phyloP scores from a whole-genome alignment of 805 yeast species.

The Candida germanica region DNA sequence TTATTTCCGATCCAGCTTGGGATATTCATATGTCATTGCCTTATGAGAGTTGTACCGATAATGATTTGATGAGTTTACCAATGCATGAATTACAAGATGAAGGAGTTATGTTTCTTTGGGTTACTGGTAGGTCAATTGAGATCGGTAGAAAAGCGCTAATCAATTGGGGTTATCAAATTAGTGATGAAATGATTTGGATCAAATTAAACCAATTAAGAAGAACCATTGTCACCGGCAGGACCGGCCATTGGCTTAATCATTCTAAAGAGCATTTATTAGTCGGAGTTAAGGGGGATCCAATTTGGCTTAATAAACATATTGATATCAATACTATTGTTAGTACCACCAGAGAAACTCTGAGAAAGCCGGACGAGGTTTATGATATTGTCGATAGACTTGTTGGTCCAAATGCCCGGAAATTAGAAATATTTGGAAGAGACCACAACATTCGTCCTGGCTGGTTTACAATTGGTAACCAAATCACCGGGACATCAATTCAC shows the following conservation, averaged over 20 bases:
- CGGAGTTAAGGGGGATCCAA: conserved; percentile 78
- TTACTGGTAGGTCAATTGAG: conserved; percentile 91
- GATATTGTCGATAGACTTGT: conserved; percentile 82
- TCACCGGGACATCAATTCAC: conserved; percentile 54
- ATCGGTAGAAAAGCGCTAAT: conserved; percentile 72
- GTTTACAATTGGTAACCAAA: conserved; percentile 83
- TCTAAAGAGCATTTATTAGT: conserved; percentile 87
- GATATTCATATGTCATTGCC: conserved; percentile 88
- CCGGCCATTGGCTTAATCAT: conserved; percentile 97
- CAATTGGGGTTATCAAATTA: conserved; percentile 78
- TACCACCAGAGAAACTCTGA: conserved; percentile 79
- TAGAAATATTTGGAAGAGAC: conserved; percentile 86
- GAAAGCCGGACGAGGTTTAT: conserved; percentile 89
- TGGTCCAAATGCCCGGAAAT: conserved; percentile 70
- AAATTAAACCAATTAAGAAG: conserved; percentile 84
- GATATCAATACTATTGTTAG: conserved; percentile 81
- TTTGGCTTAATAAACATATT: conserved; percentile 62
- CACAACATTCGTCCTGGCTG: conserved; percentile 88
- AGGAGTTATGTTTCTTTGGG: conserved; percentile 86
- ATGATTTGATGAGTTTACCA: conserved; percentile 65
- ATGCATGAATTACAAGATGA: conserved; percentile 72
- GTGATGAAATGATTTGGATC: conserved; percentile 86
- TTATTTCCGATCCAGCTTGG: conserved; percentile 96
- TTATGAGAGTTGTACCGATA: conserved; percentile 74
- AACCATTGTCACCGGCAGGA: conserved; percentile 91